Percentiles rank a stretch among this genome's conserved stretches.
Evolutionary conservation across 805 yeast genomes (phyloP).

Genomic region (Yarrowia porcina): DNA sequence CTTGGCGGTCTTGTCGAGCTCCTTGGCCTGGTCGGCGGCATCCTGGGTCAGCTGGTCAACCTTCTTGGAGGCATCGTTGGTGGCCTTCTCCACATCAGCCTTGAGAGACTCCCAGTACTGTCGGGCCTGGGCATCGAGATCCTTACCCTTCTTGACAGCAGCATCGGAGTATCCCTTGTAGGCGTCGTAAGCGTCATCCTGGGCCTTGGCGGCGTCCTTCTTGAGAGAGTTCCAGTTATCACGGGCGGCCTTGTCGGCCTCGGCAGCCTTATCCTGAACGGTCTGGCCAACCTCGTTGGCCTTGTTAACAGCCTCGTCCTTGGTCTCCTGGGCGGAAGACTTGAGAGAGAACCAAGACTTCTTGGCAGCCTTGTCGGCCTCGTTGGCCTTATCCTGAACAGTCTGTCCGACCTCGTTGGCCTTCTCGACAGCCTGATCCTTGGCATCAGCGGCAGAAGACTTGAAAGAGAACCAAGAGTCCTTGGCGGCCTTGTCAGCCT

Average conservation of each 20-base stretch:
- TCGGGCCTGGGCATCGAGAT: conserved; percentile 21
- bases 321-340: not conserved
- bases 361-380: conserved; percentile 6
- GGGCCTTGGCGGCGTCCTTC: not conserved
- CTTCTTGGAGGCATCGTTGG: conserved; percentile 4
- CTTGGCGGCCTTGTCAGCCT: not conserved
- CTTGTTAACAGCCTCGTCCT: conserved; percentile 4
- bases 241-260: conserved; percentile 9
- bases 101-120: conserved; percentile 26
- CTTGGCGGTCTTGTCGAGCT: conserved; percentile 18
- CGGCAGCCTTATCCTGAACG: not conserved
- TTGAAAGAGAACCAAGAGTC: not conserved
- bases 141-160: conserved; percentile 22
- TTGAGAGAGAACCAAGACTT: not conserved
- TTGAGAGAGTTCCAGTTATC: not conserved
- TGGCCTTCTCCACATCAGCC: conserved; percentile 10
- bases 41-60: not conserved
- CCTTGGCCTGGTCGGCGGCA: conserved; percentile 21
- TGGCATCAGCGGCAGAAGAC: not conserved
- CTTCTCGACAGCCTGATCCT: not conserved
- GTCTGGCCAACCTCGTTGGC: not conserved
- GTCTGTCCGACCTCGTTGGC: not conserved
- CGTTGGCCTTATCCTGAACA: not conserved
- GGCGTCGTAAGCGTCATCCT: conserved; percentile 5
- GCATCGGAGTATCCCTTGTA: conserved; percentile 18